Evolutionary conservation across 345 rosid species (phyloP).

Genomic region (Rhizophora mangle): DNA sequence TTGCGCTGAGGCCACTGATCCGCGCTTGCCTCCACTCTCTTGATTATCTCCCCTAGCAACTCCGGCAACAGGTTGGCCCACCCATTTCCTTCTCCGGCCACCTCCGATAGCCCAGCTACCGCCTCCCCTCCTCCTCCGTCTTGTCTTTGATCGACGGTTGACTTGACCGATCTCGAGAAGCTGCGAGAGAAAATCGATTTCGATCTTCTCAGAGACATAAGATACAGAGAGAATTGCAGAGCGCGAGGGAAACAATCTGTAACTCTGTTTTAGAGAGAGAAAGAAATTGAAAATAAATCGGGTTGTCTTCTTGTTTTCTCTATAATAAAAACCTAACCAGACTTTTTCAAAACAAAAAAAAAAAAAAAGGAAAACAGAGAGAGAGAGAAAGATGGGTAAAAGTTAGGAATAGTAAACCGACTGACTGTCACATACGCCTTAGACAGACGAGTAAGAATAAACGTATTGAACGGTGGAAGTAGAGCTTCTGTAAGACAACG

Average conservation of each 20-base stretch:
- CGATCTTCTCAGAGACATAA: constrained; percentile 57
- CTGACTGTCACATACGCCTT: too few relatives aligned
- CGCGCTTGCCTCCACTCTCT: constrained; percentile 69
- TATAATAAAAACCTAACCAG: too few relatives aligned
- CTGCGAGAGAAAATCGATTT: constrained; percentile 54
- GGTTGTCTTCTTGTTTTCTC: background rate
- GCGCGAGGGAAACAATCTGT: background rate
- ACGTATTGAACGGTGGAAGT: too few relatives aligned
- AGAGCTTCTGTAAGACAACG: too few relatives aligned
- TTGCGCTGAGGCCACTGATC: constrained; percentile 72
- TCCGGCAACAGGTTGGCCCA: constrained; percentile 86
- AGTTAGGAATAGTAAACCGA: too few relatives aligned
- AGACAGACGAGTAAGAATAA: too few relatives aligned
- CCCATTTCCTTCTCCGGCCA: constrained; percentile 23
- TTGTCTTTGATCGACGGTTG: constrained; percentile 13
- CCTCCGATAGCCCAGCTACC: background rate
- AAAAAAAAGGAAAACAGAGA: too few relatives aligned
- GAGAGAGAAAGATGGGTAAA: too few relatives aligned
- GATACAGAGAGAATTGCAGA: background rate
- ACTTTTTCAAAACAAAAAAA: too few relatives aligned
- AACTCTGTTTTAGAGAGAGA: background rate
- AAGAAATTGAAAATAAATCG: background rate
- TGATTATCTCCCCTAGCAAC: constrained; percentile 68
- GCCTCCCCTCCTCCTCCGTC: constrained; percentile 3
- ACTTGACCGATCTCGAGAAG: constrained; percentile 51